Percentiles rank a stretch among this genome's conserved stretches.
phyloP scores from a whole-genome alignment of 2,329 filamentous ascomycete species.

The Ceratocystis colombiana region DNA sequence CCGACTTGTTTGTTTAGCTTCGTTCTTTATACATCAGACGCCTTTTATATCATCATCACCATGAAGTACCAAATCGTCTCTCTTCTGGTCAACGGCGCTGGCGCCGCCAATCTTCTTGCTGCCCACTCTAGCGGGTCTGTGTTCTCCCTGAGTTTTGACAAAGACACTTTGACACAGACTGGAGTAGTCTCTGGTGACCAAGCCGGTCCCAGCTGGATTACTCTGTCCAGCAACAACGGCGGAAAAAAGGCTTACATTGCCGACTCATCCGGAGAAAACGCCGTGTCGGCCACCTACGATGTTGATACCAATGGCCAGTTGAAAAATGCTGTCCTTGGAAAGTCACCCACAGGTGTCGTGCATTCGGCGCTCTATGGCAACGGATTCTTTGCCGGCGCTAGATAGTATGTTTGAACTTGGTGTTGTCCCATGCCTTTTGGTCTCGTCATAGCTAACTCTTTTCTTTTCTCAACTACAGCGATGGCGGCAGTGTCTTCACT shows the following conservation, averaged over 20 bases:
- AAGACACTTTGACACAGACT: constrained; percentile 22
- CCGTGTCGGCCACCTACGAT: constrained; percentile 28
- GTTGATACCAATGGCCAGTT: constrained; percentile 31
- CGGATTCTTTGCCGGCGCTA: constrained; percentile 37
- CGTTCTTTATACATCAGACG: not conserved
- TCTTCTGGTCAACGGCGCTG: constrained; percentile 23
- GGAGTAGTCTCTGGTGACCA: constrained; percentile 26
- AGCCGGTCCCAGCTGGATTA: constrained; percentile 27
- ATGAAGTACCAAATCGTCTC: constrained; percentile 21
- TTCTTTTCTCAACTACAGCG: constrained; percentile 29
- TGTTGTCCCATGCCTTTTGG: not conserved
- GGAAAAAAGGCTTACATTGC: constrained; percentile 26
- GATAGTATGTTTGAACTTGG: constrained; percentile 35
- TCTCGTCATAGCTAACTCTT: not conserved
- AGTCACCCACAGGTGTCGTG: constrained; percentile 34
- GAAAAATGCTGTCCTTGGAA: constrained; percentile 29
- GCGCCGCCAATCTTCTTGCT: constrained; percentile 26
- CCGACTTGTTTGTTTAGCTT: not conserved
- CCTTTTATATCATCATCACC: not conserved
- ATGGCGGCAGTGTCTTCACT: constrained; percentile 37
- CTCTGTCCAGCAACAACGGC: constrained; percentile 22
- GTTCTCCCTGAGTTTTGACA: constrained; percentile 25
- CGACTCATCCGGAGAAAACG: constrained; percentile 32
- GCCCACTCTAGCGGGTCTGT: constrained; percentile 28
- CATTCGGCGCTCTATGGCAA: constrained; percentile 37